Evolutionary conservation across 495 filamentous ascomycete species (phyloP), one percentile per base, ranked within the genome.

Genomic region (Lichenothelia convexa): DNA sequence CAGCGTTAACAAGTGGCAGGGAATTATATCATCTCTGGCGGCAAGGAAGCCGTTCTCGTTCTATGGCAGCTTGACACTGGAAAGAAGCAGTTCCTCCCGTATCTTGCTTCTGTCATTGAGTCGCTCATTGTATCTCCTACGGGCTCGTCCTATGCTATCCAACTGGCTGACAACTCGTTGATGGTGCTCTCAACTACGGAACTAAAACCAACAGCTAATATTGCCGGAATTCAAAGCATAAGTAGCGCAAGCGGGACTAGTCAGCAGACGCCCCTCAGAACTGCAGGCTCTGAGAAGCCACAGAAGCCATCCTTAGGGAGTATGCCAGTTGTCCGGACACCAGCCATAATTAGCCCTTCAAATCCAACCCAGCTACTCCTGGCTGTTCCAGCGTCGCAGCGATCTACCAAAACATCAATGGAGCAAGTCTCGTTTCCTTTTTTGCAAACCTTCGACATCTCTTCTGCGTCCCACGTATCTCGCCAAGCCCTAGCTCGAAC

Each of bases 1-100:
- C 32, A 23, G 32, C 16, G 7, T 30, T 38, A 41, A 39, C 43
- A 13, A 7, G 12, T 8, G 35, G 16, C 36, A 93, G 85, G 86
- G n/a, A 87, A 93, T 46, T 97, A 97, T 50, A 54, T 95, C 21
- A 75, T 97, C 21, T 95, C 89, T 27, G 89, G 89, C 40, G 91
- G 89, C 7, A 67, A 71, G 9, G 89, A 95, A 55, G 83, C 82
- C 1, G 84, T 89, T 3, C 59, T 99, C 33, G 80, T 94, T 12
- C 57, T 93, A n/a, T 99, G 86, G 85, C 89, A 99, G 53, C 57
- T 95, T 15, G 82, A 89, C 41, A 93, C 87, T 1, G 73, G 72
- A 21, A 71, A 72, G 41, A 71, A 70, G 45, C 75, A 87, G 46
- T 78, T 69, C 51, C 58, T 99, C 5, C 89, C 89, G 1, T 85